phyloP scores from a whole-genome alignment of 2,329 filamentous ascomycete genomes.

The Fusarium liriodendri region DNA sequence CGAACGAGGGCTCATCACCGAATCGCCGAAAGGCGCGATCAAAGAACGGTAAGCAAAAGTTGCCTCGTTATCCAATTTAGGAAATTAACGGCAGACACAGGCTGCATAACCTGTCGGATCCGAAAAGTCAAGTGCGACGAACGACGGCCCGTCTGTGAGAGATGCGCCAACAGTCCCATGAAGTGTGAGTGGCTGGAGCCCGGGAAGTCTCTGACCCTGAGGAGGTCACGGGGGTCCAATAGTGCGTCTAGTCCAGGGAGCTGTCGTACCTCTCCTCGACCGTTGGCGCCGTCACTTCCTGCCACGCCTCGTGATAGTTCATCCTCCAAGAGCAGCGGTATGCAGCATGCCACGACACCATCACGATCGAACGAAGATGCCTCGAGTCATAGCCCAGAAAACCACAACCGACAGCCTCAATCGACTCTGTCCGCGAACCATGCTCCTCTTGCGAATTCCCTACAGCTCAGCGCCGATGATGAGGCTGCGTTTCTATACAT shows the following conservation, averaged over 20 bases:
- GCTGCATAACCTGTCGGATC: conserved; percentile 38
- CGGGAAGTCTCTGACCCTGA: conserved; percentile 12
- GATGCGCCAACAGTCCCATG: conserved; percentile 30
- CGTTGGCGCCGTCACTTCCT: background rate
- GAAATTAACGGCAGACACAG: background rate
- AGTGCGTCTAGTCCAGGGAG: background rate
- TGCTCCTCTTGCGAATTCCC: conserved; percentile 27
- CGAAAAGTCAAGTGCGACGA: conserved; percentile 41
- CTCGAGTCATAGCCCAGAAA: background rate
- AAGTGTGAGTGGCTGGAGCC: conserved; percentile 39
- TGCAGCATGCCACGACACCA: conserved; percentile 4
- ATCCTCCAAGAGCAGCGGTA: background rate
- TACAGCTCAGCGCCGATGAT: conserved; percentile 23
- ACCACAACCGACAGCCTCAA: background rate
- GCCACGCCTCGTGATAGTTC: background rate
- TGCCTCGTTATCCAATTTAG: background rate
- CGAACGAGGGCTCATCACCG: conserved; percentile 2
- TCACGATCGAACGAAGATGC: background rate
- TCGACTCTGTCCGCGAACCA: conserved; percentile 19
- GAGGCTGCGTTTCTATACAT: conserved; percentile 28
- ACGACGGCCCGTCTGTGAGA: conserved; percentile 25
- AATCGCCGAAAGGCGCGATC: conserved; percentile 32
- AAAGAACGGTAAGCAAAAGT: conserved; percentile 30
- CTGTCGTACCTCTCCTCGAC: conserved; percentile 1
- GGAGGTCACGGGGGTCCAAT: background rate